Evolutionary conservation across 192 early-diverging fungal species (phyloP), one percentile per base, ranked within the genome.

Genomic region (Dispira simplex): DNA sequence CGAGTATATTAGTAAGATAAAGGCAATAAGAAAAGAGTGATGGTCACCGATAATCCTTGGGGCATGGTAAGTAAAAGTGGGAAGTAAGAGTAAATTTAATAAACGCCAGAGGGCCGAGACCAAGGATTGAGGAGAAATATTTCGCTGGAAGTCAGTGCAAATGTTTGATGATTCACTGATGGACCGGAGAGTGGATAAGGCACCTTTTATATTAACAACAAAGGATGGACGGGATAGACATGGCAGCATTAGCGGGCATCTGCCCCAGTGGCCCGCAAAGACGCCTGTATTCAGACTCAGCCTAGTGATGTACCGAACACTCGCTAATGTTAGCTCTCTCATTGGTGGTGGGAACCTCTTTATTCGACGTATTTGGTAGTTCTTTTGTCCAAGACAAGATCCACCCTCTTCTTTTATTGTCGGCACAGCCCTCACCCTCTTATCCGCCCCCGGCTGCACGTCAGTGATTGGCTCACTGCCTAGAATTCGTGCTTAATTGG

Each of bases 121-220:
- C 32, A 6, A 4, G 32, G 32, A 39, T 39, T 39, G 8, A 51
- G 49, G 49, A 23, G 8, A 8, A 51, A 51, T 1, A 23, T 51
- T 18, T 20, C 16, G 49, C 49, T 23, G 23, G 8, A 20, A 20
- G n/a, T 20, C 16, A 51, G n/a, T 51, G 23, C 49, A 51, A 51
- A 51, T 51, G 49, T 20, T 51, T 18, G 49, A 23, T 51, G 49
- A 51, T 51, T 51, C 16, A 51, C 49, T 18, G 49, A 51, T 51
- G 49, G 49, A 51, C 49, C n/a, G 2, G 49, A 23, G 49, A 51
- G 16, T 18, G n/a, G 49, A 23, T 23, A 3, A 1, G 49, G 49
- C n/a, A 18, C 49, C 23, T 51, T 51, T 20, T 51, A 51, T 51
- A 51, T 51, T 39, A 39, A 39, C 1, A 6, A 39, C 6, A 39